Percentiles rank a stretch among this genome's conserved stretches.
phyloP scores from a whole-genome alignment of 106 monocot genomes.

The Platanthera zijinensis region DNA sequence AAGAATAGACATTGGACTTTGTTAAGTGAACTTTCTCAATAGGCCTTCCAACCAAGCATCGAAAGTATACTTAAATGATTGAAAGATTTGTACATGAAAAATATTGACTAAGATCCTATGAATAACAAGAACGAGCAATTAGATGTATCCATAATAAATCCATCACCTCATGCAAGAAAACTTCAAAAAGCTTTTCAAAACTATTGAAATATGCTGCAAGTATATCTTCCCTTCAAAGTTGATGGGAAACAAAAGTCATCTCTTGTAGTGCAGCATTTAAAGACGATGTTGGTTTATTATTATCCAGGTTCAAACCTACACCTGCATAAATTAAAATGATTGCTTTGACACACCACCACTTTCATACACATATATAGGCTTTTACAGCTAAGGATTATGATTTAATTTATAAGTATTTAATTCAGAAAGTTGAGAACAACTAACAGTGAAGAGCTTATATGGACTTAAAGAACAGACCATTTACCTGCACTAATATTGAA shows the following conservation, averaged over 20 bases:
- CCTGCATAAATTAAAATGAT: conserved; percentile 31
- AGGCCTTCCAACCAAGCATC: background rate
- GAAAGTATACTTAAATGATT: too few relatives aligned
- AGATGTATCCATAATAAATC: too few relatives aligned
- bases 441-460: background rate
- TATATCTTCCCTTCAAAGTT: too few relatives aligned
- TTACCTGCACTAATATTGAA: conserved; percentile 92
- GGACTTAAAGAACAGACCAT: conserved; percentile 12
- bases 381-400: background rate
- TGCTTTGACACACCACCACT: background rate
- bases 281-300: conserved; percentile 79
- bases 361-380: background rate
- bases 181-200: too few relatives aligned
- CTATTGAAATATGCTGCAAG: too few relatives aligned
- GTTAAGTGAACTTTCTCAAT: background rate
- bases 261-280: conserved; percentile 62
- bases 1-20: background rate
- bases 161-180: too few relatives aligned
- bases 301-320: conserved; percentile 90
- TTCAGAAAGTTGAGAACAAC: background rate
- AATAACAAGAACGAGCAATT: too few relatives aligned
- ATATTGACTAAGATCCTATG: too few relatives aligned
- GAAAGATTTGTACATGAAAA: too few relatives aligned
- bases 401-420: background rate
- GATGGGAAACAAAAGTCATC: conserved; percentile 17